phyloP scores from a whole-genome alignment of 495 filamentous ascomycete genomes.

The Penicillium mononematosum region DNA sequence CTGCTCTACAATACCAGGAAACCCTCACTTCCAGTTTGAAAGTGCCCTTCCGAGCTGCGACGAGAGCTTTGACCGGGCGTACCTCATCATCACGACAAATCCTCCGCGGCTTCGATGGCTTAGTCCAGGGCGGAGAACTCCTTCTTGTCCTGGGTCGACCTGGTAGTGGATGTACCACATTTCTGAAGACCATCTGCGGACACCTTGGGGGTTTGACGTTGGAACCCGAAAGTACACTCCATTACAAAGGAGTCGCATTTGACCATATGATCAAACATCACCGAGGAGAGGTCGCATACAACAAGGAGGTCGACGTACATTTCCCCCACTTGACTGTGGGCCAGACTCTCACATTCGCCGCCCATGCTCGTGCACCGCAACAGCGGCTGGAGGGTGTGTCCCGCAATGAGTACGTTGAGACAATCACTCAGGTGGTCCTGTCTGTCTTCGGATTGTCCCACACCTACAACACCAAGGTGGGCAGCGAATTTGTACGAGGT shows the following conservation, averaged over 20 bases:
- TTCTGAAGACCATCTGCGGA: conserved; percentile 39
- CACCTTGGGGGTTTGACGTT: conserved; percentile 39
- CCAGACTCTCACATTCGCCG: conserved; percentile 62
- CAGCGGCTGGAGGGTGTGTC: conserved; percentile 43
- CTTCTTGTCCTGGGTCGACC: conserved; percentile 44
- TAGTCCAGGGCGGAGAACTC: conserved; percentile 37
- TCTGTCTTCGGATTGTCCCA: conserved; percentile 58
- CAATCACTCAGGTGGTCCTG: conserved; percentile 55
- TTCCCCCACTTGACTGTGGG: conserved; percentile 64
- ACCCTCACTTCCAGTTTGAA: conserved; percentile 44
- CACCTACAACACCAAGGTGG: conserved; percentile 49
- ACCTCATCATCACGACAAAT: conserved; percentile 26
- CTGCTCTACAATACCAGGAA: conserved; percentile 49
- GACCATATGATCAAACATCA: conserved; percentile 53
- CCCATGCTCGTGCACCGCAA: conserved; percentile 47
- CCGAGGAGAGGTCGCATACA: conserved; percentile 62
- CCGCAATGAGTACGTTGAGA: conserved; percentile 38
- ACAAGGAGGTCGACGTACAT: conserved; percentile 61
- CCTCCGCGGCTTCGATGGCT: conserved; percentile 35
- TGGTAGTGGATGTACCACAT: conserved; percentile 40
- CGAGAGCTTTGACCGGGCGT: conserved; percentile 31
- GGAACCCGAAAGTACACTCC: conserved; percentile 36
- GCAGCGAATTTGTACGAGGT: conserved; percentile 53
- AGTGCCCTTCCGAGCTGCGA: conserved; percentile 38
- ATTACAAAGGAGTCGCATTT: conserved; percentile 49